Conservation (phyloP, 495 filamentous ascomycete species). For the Lentithecium fluviatile region DNA sequence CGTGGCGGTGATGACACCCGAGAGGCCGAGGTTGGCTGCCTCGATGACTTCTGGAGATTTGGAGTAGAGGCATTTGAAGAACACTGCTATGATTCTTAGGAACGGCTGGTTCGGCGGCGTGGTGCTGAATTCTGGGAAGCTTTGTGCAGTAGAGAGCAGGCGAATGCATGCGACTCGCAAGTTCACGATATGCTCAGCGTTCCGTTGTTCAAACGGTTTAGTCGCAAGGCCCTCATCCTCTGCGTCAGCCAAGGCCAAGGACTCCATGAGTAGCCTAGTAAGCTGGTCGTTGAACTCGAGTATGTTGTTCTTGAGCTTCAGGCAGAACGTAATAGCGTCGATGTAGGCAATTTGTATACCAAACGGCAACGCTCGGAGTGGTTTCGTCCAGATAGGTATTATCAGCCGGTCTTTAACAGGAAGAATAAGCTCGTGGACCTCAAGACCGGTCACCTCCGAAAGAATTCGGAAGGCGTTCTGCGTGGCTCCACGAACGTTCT, state of each 20-base stretch:
- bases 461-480: slow-evolving; percentile 78
- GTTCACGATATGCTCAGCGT: slow-evolving; percentile 83
- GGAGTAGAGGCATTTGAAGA: slow-evolving; percentile 96
- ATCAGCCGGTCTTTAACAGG: slow-evolving; percentile 86
- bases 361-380: slow-evolving; percentile 86
- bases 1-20: slow-evolving; percentile 77
- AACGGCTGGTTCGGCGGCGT: slow-evolving; percentile 69
- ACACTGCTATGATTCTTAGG: slow-evolving; percentile 84
- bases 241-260: slow-evolving; percentile 86
- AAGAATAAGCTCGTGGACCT: slow-evolving; percentile 79
- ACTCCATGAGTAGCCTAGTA: slow-evolving; percentile 86
- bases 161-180: slow-evolving; percentile 93
- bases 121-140: slow-evolving; percentile 81
- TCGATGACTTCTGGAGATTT: slow-evolving; percentile 88
- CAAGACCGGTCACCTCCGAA: slow-evolving; percentile 68
- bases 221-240: slow-evolving; percentile 83
- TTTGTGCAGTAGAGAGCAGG: slow-evolving; percentile 86
- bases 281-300: slow-evolving; percentile 87
- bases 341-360: slow-evolving; percentile 95
- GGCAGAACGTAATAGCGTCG: slow-evolving; percentile 91
- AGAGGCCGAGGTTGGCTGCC: slow-evolving; percentile 84
- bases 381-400: slow-evolving; percentile 88
- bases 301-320: slow-evolving; percentile 80
- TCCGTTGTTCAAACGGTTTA: slow-evolving; percentile 86
- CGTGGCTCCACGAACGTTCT: slow-evolving; percentile 82